Evolutionary conservation across 805 yeast genomes (phyloP).

Genomic region (Hanseniaspora valbyensis): DNA sequence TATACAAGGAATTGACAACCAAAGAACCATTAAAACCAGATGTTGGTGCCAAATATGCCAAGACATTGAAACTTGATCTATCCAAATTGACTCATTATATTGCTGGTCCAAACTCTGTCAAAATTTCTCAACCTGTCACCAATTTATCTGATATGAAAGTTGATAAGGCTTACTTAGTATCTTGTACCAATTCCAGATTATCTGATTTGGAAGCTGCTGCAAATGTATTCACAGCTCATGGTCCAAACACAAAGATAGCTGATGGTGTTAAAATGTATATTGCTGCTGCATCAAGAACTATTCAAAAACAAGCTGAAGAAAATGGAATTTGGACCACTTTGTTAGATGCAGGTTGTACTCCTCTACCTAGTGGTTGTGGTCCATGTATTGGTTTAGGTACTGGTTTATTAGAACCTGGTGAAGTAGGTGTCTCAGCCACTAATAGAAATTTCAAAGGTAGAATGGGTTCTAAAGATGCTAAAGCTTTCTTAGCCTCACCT

Average conservation of each 20-base stretch:
- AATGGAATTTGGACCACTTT: slow-evolving; percentile 87
- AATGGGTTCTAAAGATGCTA: slow-evolving; percentile 95
- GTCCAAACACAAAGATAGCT: slow-evolving; percentile 64
- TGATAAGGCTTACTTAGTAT: slow-evolving; percentile 92
- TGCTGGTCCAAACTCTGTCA: slow-evolving; percentile 96
- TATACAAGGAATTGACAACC: slow-evolving; percentile 27
- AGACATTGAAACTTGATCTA: slow-evolving; percentile 72
- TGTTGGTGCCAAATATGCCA: slow-evolving; percentile 73
- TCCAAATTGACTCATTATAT: slow-evolving; percentile 73
- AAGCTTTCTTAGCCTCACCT: slow-evolving; percentile 93
- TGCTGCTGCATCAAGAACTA: slow-evolving; percentile 93
- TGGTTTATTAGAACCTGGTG: slow-evolving; percentile 88
- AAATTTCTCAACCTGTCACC: slow-evolving; percentile 67
- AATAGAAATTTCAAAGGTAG: slow-evolving; percentile 98
- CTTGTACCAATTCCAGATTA: slow-evolving; percentile 91
- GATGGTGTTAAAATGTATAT: slow-evolving; percentile 88
- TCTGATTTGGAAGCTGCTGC: slow-evolving; percentile 94
- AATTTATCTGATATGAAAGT: slow-evolving; percentile 64
- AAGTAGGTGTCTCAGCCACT: slow-evolving; percentile 96
- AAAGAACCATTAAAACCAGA: slow-evolving; percentile 39
- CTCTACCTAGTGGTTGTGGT: slow-evolving; percentile 98
- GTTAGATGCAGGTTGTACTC: slow-evolving; percentile 84
- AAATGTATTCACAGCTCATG: slow-evolving; percentile 41
- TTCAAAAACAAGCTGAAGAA: slow-evolving; percentile 83
- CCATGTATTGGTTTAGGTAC: slow-evolving; percentile 98